A percentile compares a stretch with the other conserved stretches of the same genome.
Conservation (phyloP, 2,329 filamentous ascomycete species). For the Claviceps quebecensis region DNA sequence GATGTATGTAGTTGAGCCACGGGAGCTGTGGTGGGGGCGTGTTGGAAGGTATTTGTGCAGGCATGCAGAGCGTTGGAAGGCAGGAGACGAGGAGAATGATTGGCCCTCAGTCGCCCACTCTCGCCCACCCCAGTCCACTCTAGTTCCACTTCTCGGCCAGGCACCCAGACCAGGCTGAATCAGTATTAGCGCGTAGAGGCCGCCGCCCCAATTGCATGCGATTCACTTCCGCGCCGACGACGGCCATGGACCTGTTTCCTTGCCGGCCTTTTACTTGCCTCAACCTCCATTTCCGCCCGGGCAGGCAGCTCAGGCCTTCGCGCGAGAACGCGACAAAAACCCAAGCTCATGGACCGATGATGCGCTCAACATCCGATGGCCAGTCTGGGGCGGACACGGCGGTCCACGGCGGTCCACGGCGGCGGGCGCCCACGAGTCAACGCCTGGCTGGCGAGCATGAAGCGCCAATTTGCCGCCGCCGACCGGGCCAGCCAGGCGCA, state of each 20-base stretch:
- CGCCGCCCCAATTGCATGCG: too few relatives aligned
- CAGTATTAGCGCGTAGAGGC: background rate
- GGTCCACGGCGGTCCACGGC: too few relatives aligned
- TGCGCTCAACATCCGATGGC: background rate
- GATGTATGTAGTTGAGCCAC: background rate
- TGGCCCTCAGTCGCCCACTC: background rate
- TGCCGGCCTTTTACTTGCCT: too few relatives aligned
- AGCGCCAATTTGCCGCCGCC: background rate
- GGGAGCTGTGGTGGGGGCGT: background rate
- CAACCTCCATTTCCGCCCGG: too few relatives aligned
- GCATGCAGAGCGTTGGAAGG: slow-evolving; percentile 1
- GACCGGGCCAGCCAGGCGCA: background rate
- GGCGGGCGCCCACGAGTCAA: background rate
- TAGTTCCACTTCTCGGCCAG: too few relatives aligned
- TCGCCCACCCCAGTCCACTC: too few relatives aligned
- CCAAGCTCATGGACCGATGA: background rate
- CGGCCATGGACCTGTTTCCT: too few relatives aligned
- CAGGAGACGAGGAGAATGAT: slow-evolving; percentile 5
- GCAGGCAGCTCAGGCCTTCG: too few relatives aligned
- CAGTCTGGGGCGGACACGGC: too few relatives aligned
- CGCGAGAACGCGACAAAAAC: too few relatives aligned
- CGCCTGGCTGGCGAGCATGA: background rate
- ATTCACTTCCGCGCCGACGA: too few relatives aligned
- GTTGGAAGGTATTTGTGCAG: slow-evolving; percentile 6
- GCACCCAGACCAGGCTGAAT: slow-evolving; percentile 1